Base-by-base conservation (phyloP, 345 rosid species). In the Cardamine chenopodiifolia region DNA sequence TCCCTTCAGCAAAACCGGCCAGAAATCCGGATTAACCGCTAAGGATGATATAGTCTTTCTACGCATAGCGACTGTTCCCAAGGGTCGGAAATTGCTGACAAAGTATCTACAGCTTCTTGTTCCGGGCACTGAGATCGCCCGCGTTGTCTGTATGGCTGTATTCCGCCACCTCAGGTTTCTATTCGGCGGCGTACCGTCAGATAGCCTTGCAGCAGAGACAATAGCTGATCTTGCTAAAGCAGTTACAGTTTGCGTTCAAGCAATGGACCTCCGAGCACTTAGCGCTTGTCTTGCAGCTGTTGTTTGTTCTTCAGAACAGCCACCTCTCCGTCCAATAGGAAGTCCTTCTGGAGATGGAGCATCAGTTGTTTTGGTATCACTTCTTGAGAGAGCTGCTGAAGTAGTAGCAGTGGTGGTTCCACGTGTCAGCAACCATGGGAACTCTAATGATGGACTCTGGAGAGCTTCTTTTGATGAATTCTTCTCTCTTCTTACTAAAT, bases 261-360 rank as follows among this genome's bases (percentile, higher is more conserved):
- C 84, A 42, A 95, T 95, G 99, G 97, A 95, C 73, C 87, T 92
- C 15, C 89, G 86, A 66, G 88, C 99, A 35, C 83, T 95, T 14
- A 86, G 99, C 70, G 93, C 90, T 29, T 95, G 99, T 81, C 96
- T 95, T 68, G 96, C 92, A 50, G 97, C 99, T 22, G 97, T 95
- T 71, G 99, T 95, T 71, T 95, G 99, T 74, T 95, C 99, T 31
- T 86, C 87, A 19, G 99, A 95, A 80, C 97, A 92, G 85, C 99
- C 99, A 1, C 99, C 98, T 10, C 90, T 96, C 35, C 85, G 99
- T 11, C 99, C 99, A 44, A 80, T 92, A 50, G 96, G 99, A 65
- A 90, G 96, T 65, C 76, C 93, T 42, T 84, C 94, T 2, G 99
- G 99, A 2, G 94, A 92, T 68, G 96, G 97, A 45, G 98, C 99